Conservation (phyloP, 2,329 filamentous ascomycete species). For the Trichoderma sp. region DNA sequence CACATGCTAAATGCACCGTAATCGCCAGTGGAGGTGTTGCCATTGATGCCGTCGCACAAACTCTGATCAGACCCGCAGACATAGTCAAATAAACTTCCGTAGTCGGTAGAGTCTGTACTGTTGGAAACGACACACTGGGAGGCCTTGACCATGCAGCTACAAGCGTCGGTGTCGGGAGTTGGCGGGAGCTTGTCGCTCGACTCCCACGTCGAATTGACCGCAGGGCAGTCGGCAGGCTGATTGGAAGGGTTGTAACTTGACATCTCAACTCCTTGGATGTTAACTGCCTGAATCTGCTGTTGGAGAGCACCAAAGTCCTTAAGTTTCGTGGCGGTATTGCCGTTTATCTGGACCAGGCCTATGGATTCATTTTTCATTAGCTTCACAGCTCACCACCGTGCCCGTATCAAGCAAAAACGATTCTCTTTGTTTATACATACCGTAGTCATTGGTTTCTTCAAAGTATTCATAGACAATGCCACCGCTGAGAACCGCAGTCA, state of each 20-base stretch:
- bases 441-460: slow-evolving; percentile 87
- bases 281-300: slow-evolving; percentile 64
- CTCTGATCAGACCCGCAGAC: slow-evolving; percentile 63
- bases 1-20: slow-evolving; percentile 84
- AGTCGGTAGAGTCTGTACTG: slow-evolving; percentile 58
- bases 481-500: slow-evolving; percentile 87
- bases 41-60: slow-evolving; percentile 68
- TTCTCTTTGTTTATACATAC: slow-evolving; percentile 39
- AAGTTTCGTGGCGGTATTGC: slow-evolving; percentile 63
- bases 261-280: slow-evolving; percentile 65
- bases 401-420: neutral
- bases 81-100: slow-evolving; percentile 69
- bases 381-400: neutral
- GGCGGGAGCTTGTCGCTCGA: slow-evolving; percentile 71
- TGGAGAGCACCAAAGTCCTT: slow-evolving; percentile 75
- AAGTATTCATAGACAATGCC: slow-evolving; percentile 99
- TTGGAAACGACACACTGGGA: slow-evolving; percentile 69
- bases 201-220: slow-evolving; percentile 64
- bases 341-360: slow-evolving; percentile 66
- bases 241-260: slow-evolving; percentile 71
- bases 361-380: slow-evolving; percentile 22
- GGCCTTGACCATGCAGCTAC: slow-evolving; percentile 79
- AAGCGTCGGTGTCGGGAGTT: slow-evolving; percentile 74
- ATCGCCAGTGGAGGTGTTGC: slow-evolving; percentile 66
- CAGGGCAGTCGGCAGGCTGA: slow-evolving; percentile 71